A percentile compares a stretch with the other conserved stretches of the same genome.
These are phyloP conservation scores for Herpetomonas tarakana DNA, from an alignment of 208 protist genomes.

Conservation along the genomic window DNA sequence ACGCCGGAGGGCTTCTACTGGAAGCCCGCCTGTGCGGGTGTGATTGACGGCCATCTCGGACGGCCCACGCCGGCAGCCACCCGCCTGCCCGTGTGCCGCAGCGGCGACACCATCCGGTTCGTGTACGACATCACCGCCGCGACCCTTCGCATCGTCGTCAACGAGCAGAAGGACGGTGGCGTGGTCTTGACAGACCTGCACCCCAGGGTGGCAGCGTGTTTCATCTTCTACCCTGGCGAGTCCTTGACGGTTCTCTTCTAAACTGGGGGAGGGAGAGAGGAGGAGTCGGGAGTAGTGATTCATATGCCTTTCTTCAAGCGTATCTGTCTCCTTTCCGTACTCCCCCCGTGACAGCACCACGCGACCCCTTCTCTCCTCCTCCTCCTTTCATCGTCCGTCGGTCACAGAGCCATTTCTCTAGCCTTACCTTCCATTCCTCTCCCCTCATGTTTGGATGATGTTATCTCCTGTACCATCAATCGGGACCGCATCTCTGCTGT, in stretches of 20 bases:
- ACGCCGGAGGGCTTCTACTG: constrained; percentile 82
- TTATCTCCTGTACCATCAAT: too few relatives aligned
- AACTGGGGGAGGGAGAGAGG: neutral
- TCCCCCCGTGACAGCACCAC: too few relatives aligned
- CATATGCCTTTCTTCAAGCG: too few relatives aligned
- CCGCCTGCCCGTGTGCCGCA: constrained; percentile 55
- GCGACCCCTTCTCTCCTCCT: too few relatives aligned
- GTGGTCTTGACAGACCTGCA: constrained; percentile 53
- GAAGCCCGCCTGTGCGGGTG: constrained; percentile 50
- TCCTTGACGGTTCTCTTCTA: constrained; percentile 60
- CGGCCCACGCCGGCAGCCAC: constrained; percentile 25
- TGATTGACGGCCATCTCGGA: constrained; percentile 61
- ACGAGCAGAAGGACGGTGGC: constrained; percentile 46
- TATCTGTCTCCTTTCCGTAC: too few relatives aligned
- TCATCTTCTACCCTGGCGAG: constrained; percentile 84
- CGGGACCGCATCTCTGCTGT: too few relatives aligned
- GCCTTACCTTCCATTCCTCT: too few relatives aligned
- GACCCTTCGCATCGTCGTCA: constrained; percentile 45
- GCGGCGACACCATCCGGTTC: constrained; percentile 57
- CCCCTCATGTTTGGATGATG: too few relatives aligned
- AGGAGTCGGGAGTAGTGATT: too few relatives aligned
- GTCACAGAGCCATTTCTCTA: too few relatives aligned
- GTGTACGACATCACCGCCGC: constrained; percentile 39
- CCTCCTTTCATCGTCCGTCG: too few relatives aligned
- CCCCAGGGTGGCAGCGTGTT: constrained; percentile 58